phyloP scores from a whole-genome alignment of 106 monocot species.

The Acorus calamus region DNA sequence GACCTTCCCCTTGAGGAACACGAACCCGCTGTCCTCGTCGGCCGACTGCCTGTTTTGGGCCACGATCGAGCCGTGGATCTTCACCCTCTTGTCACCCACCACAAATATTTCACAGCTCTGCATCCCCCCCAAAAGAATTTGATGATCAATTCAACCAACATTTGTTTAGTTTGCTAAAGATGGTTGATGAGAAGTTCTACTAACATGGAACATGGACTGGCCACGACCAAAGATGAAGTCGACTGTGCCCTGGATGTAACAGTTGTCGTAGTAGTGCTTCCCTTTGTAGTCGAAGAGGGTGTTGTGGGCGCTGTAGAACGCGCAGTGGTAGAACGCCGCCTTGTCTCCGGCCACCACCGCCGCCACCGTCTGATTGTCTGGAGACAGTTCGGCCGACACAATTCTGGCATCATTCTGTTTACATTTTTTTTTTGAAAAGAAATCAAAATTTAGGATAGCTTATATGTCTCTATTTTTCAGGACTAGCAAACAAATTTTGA shows the following conservation, averaged over 20 bases:
- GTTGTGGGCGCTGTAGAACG: slow-evolving; percentile 78
- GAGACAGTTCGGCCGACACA: slow-evolving; percentile 5
- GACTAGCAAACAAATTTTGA: too few species aligned
- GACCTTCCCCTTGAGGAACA: slow-evolving; percentile 69
- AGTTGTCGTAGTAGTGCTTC: slow-evolving; percentile 75
- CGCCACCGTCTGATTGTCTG: slow-evolving; percentile 48
- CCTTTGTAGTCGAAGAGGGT: slow-evolving; percentile 81
- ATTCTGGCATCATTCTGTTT: slow-evolving; percentile 42
- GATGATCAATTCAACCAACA: too few species aligned
- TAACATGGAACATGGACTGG: slow-evolving; percentile 74
- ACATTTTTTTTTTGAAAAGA: too few species aligned
- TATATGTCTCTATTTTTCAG: neutral
- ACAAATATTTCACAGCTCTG: slow-evolving; percentile 91
- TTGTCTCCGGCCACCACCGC: slow-evolving; percentile 73
- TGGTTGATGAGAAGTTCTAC: neutral
- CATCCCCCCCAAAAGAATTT: neutral
- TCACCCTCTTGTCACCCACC: slow-evolving; percentile 39
- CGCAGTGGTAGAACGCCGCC: slow-evolving; percentile 78
- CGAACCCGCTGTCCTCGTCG: slow-evolving; percentile 54
- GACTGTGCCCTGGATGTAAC: slow-evolving; percentile 82
- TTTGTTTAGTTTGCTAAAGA: too few species aligned
- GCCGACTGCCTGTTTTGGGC: slow-evolving; percentile 57
- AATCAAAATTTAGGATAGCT: too few species aligned
- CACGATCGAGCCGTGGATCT: slow-evolving; percentile 66
- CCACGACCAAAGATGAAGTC: slow-evolving; percentile 93